A percentile compares a stretch with the other conserved stretches of the same genome.
Conservation (phyloP, 1,139 yeast species). For the Candida tunisiensis region DNA sequence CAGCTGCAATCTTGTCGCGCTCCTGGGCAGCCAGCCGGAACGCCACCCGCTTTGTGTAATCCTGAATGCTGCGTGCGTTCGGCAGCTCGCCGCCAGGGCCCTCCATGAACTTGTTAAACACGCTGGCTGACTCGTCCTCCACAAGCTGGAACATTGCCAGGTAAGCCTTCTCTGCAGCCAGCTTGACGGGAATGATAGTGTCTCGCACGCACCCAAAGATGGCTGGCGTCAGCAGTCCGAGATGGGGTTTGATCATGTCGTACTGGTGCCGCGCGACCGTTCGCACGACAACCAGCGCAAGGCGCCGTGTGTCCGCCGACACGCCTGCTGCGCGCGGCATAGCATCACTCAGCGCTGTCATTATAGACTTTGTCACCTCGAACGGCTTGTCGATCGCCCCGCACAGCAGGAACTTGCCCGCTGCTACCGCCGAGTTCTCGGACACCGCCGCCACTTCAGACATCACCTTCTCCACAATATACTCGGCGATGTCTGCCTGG, state of each 20-base stretch:
- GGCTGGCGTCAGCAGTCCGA: slow-evolving; percentile 48
- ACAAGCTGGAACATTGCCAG: slow-evolving; percentile 56
- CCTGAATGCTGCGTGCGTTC: slow-evolving; percentile 52
- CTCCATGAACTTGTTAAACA: slow-evolving; percentile 46
- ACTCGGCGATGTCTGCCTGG: slow-evolving; percentile 29
- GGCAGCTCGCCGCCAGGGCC: no score
- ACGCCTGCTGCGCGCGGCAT: slow-evolving; percentile 38
- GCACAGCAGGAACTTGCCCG: slow-evolving; percentile 67
- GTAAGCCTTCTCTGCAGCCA: slow-evolving; percentile 90
- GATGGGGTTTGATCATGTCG: slow-evolving; percentile 30
- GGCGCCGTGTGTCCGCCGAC: slow-evolving; percentile 68
- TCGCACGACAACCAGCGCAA: slow-evolving; percentile 60
- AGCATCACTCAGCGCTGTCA: slow-evolving; percentile 23
- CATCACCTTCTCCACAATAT: slow-evolving; percentile 30
- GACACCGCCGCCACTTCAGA: slow-evolving; percentile 38
- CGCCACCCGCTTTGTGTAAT: slow-evolving; percentile 81
- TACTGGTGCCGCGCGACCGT: slow-evolving; percentile 53
- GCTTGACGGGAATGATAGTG: slow-evolving; percentile 70
- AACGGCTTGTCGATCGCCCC: slow-evolving; percentile 6
- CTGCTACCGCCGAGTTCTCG: slow-evolving; percentile 69
- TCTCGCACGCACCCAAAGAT: slow-evolving; percentile 78
- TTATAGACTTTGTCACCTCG: slow-evolving; percentile 8
- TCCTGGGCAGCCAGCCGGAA: slow-evolving; percentile 54
- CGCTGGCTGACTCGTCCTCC: slow-evolving; percentile 42
- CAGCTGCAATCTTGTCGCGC: slow-evolving; percentile 72